Evolutionary conservation across 768 basidiomycete species (phyloP), one percentile per base, ranked within the genome.

Genomic region (Lactifluus piperatus): DNA sequence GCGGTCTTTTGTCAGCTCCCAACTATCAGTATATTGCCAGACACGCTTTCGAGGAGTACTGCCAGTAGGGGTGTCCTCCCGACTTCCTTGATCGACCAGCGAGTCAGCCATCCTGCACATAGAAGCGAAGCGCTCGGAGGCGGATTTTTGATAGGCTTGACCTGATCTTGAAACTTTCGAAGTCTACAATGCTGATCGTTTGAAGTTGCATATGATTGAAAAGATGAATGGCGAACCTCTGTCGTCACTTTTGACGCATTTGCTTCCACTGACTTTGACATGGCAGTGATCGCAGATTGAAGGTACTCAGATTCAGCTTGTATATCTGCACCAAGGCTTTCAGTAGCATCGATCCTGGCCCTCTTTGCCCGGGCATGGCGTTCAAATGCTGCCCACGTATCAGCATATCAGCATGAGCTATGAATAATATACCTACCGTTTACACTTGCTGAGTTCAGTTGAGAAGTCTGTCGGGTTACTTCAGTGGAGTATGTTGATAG

Each of bases 41-140:
- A 72, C 70, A 32, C 87, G 83, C 74, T 89, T 91, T 47, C 81
- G 81, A 36, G 91, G 91, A 3, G 91, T 93, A 54, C 73, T 72
- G 5, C 91, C 91, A 14, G 85, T 88, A 1, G 86, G 72, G 22
- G 72, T 68, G 66, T 92, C 91, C 55, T 82, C 81, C 56, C 73
- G 78, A 8, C 79, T 74, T 9, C 84, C 88, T 56, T 83, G 75
- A 29, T 82, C 79, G 7, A 76, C 68, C 22, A 91, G 71, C 14
- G 74, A 71, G 30, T 77, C 73, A 2, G 78, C 79, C 1, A 79
- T 78, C 22, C 77, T 73, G 45, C 79, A 79, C 22, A 88, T 69
- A 5, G 74, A 69, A 5, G 75, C 67, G 6, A 92, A 68, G 30
- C 80, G 75, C 11, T 70, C 69, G 10, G 70, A 69, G 1, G 79